Conservation (phyloP, 2,329 filamentous ascomycete species). For the Exophiala sp. region DNA sequence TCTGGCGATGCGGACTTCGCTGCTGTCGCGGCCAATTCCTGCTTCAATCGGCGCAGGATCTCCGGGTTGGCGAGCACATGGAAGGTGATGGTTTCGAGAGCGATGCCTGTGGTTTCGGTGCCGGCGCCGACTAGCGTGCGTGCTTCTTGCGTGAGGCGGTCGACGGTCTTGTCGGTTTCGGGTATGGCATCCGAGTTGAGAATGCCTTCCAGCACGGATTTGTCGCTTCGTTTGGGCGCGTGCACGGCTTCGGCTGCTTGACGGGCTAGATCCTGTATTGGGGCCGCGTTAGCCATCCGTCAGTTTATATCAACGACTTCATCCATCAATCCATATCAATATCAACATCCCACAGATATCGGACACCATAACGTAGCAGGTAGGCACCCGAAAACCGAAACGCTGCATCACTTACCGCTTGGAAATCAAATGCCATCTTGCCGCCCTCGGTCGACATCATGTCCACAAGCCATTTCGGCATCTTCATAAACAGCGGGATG, state of each 20-base stretch:
- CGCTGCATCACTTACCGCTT: slow-evolving; percentile 20
- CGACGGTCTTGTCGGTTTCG: slow-evolving; percentile 31
- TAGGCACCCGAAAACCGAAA: too few species aligned
- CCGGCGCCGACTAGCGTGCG: slow-evolving; percentile 25
- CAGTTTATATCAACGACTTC: too few species aligned
- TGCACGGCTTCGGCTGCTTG: slow-evolving; percentile 15
- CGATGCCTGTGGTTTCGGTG: slow-evolving; percentile 24
- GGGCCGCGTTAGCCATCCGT: too few species aligned
- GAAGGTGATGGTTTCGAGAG: slow-evolving; percentile 22
- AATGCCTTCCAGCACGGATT: slow-evolving; percentile 26
- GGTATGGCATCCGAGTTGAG: slow-evolving; percentile 30
- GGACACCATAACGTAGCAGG: too few species aligned
- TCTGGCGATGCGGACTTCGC: slow-evolving; percentile 1
- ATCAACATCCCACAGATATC: too few species aligned
- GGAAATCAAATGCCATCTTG: slow-evolving; percentile 24
- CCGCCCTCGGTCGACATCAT: slow-evolving; percentile 22
- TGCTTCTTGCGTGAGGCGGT: slow-evolving; percentile 29
- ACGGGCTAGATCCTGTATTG: slow-evolving; percentile 16
- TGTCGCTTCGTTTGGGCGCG: slow-evolving; percentile 24
- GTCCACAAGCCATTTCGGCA: slow-evolving; percentile 22
- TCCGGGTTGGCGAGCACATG: slow-evolving; percentile 24
- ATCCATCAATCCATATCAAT: too few species aligned
- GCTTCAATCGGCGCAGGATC: slow-evolving; percentile 27
- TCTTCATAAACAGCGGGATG: slow-evolving; percentile 23
- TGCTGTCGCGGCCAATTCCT: slow-evolving; percentile 29